Base-by-base conservation (phyloP, 2,329 filamentous ascomycete species). In the Aciculosporium take region DNA sequence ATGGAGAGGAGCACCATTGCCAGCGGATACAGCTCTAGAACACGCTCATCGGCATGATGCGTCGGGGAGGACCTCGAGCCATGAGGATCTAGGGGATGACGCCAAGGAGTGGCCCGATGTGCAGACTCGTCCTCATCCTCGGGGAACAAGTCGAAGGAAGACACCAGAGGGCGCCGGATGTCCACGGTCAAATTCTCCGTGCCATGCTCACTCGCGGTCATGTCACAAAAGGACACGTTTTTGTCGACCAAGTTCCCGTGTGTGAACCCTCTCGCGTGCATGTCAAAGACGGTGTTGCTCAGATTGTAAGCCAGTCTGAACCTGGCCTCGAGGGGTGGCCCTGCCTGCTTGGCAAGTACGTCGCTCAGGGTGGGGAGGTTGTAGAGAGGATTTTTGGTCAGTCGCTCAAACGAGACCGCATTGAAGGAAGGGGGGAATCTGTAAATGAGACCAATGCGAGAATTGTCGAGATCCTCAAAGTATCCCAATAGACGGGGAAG, bases 221-320 rank as follows among this genome's bases (percentile, higher is more conserved):
- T 64, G 39, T 67, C 68, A 45, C 69, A 78, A 40, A 88, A 84
- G 0, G 81, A 71, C 13, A 88, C 69, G 45, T 80, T 84, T 31
- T 67, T 71, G 48, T 77, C 76, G 37, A 72, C 66, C 24, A 89
- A 69, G 50, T 82, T 80, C 4, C 82, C 80, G 56, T 88, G 84
- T 0, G 71, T 72, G 40, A 86, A 73, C 12, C 76, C 74, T 31
- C 79, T 69, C 2, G 72, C 70, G 53, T 88, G 83, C 56, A 88
- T 66, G 48, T 82, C 79, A 52, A 83, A 84, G 27, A 88, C 69
- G 3, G 81, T 82, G 48, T 79, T 79, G 25, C 75, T 74, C 3
- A 88, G 66, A 48, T 84, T 84, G 40, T 81, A 71, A 3, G 83
- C 83, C 39, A 89, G 66, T 12, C 79, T 72, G 52, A 86, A 88